phyloP scores from a whole-genome alignment of 768 basidiomycete species.

The Suillus alpinus region DNA sequence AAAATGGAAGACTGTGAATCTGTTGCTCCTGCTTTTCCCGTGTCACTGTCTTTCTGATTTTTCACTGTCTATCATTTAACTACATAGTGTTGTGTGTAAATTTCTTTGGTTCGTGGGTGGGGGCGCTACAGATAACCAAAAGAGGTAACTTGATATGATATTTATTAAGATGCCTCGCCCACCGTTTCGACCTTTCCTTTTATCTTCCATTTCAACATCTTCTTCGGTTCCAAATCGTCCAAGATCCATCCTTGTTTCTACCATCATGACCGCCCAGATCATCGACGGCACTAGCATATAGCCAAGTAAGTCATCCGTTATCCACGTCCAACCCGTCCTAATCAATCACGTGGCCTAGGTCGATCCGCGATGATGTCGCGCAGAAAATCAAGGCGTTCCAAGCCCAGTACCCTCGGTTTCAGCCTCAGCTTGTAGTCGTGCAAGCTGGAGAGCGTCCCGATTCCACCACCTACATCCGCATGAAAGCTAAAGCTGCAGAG shows the following conservation, averaged over 20 bases:
- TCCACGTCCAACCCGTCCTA: slow-evolving; percentile 3
- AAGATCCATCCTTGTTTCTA: slow-evolving; percentile 8
- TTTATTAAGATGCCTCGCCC: slow-evolving; percentile 5
- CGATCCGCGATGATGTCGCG: slow-evolving; percentile 77
- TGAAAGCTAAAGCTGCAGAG: slow-evolving; percentile 95
- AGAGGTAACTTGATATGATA: slow-evolving; percentile 4
- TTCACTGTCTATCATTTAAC: slow-evolving; percentile 4
- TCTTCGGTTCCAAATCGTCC: slow-evolving; percentile 1
- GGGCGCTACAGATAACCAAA: not conserved
- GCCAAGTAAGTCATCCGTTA: slow-evolving; percentile 62
- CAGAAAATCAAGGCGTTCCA: slow-evolving; percentile 63
- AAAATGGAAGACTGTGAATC: not conserved
- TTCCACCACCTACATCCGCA: slow-evolving; percentile 89
- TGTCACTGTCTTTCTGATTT: not conserved
- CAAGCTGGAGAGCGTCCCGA: slow-evolving; percentile 93
- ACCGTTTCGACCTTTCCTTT: not conserved
- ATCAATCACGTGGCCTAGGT: slow-evolving; percentile 43
- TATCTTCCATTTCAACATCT: slow-evolving; percentile 7
- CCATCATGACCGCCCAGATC: slow-evolving; percentile 46
- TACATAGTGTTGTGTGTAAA: slow-evolving; percentile 2
- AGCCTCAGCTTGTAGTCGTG: slow-evolving; percentile 86
- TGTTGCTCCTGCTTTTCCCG: not conserved
- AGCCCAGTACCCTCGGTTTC: slow-evolving; percentile 78
- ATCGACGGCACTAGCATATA: slow-evolving; percentile 83
- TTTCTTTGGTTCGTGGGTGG: not conserved